Evolutionary conservation across 495 filamentous ascomycete genomes (phyloP).

Genomic region (Aspergillus biplanus): DNA sequence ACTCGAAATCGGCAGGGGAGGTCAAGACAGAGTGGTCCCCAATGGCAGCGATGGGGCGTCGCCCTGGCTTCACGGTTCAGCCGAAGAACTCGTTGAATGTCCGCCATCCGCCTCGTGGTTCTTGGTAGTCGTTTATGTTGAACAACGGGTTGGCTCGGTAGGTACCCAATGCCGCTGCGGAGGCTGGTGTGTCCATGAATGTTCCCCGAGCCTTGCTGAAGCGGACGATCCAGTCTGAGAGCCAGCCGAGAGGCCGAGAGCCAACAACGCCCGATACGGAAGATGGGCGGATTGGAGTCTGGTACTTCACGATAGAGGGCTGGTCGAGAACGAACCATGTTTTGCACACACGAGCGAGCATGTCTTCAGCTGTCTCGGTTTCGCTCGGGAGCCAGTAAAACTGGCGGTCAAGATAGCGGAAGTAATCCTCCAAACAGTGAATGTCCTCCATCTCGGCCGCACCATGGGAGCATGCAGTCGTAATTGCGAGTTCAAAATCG

Average conservation of each 20-base stretch:
- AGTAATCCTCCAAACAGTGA: slow-evolving; percentile 7
- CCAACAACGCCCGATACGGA: neutral
- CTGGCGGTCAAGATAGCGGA: neutral
- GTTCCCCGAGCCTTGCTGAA: slow-evolving; percentile 6
- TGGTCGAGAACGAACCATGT: slow-evolving; percentile 20
- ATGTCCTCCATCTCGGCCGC: slow-evolving; percentile 4
- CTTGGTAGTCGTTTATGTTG: slow-evolving; percentile 7
- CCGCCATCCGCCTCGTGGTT: slow-evolving; percentile 14
- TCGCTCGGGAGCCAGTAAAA: slow-evolving; percentile 16
- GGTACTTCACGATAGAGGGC: slow-evolving; percentile 8
- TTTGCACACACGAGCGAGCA: slow-evolving; percentile 1
- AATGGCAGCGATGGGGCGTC: slow-evolving; percentile 10
- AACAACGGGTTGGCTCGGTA: slow-evolving; percentile 6
- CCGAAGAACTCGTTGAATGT: slow-evolving; percentile 19
- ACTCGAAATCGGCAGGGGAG: slow-evolving; percentile 7
- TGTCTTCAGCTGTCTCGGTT: neutral
- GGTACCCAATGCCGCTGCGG: slow-evolving; percentile 8
- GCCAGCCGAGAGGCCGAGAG: slow-evolving; percentile 1
- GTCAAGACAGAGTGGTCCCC: slow-evolving; percentile 3
- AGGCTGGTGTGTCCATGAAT: slow-evolving; percentile 17
- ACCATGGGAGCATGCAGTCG: slow-evolving; percentile 2
- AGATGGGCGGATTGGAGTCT: slow-evolving; percentile 9
- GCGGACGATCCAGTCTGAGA: slow-evolving; percentile 15
- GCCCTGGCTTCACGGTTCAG: slow-evolving; percentile 12
- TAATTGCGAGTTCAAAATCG: slow-evolving; percentile 3